Evolutionary conservation across 2,329 filamentous ascomycete genomes (phyloP).

Genomic region (Cladosporium sp.): DNA sequence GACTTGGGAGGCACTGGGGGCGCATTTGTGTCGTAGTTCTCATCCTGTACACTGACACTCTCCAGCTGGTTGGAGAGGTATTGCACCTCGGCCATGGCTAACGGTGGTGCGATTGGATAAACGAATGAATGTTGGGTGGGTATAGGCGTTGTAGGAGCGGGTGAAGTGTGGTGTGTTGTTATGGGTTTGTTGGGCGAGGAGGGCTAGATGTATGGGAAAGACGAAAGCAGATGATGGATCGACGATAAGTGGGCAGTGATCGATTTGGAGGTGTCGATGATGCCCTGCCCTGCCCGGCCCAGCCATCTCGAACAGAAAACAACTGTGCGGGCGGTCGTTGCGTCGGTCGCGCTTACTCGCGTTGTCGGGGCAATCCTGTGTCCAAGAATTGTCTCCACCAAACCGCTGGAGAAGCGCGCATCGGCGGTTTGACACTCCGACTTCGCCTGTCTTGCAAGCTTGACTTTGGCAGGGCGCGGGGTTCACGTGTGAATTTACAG

Average conservation of each 20-base stretch:
- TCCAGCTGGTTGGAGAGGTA: conserved; percentile 83
- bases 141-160: no score
- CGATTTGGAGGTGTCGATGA: background rate
- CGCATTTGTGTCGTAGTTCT: conserved; percentile 61
- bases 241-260: background rate
- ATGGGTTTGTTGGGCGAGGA: background rate
- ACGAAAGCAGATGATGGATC: no score
- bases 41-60: conserved; percentile 82
- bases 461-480: no score
- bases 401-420: no score
- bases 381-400: no score
- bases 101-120: background rate
- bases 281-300: background rate
- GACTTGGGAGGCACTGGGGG: conserved; percentile 32
- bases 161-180: background rate
- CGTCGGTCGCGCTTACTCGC: background rate
- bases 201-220: no score
- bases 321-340: background rate
- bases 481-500: no score
- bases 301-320: background rate
- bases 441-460: no score
- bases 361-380: background rate
- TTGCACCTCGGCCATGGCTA: conserved; percentile 53
- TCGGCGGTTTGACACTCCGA: no score
- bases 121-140: conserved; percentile 1